Percentiles rank a stretch among this genome's conserved stretches.
These are phyloP conservation scores for Thermomucor indicae-seudaticae DNA, from an alignment of 371 early-diverging fungal genomes.

Conservation along the genomic window DNA sequence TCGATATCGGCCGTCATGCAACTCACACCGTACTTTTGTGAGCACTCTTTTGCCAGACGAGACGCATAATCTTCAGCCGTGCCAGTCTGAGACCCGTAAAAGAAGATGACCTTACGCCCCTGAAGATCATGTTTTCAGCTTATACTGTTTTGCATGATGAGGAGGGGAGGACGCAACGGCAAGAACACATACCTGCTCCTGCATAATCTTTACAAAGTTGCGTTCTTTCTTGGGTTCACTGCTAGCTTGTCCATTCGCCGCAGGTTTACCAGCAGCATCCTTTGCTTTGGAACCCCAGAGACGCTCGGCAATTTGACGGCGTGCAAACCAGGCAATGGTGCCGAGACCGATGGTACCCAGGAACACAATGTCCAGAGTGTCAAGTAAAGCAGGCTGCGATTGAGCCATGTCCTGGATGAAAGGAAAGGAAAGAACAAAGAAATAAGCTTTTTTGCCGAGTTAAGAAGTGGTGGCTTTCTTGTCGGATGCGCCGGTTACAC, in stretches of 20 bases:
- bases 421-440: too few species aligned
- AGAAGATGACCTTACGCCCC: slow-evolving; percentile 70
- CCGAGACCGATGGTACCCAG: slow-evolving; percentile 49
- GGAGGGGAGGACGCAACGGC: background rate
- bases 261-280: slow-evolving; percentile 9
- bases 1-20: slow-evolving; percentile 84
- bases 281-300: slow-evolving; percentile 16
- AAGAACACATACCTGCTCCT: slow-evolving; percentile 44
- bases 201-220: slow-evolving; percentile 65
- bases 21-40: slow-evolving; percentile 69
- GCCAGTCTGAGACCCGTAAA: slow-evolving; percentile 96
- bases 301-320: slow-evolving; percentile 25
- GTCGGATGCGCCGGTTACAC: too few species aligned
- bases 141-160: background rate
- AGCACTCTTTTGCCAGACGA: slow-evolving; percentile 81
- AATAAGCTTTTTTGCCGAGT: too few species aligned
- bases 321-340: slow-evolving; percentile 44
- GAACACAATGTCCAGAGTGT: slow-evolving; percentile 44
- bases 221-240: slow-evolving; percentile 32
- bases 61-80: slow-evolving; percentile 95
- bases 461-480: too few species aligned
- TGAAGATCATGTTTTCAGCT: slow-evolving; percentile 9
- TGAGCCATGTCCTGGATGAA: too few species aligned
- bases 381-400: slow-evolving; percentile 25
- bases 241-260: slow-evolving; percentile 6